Evolutionary conservation across 495 filamentous ascomycete species (phyloP).

Genomic region (Tetracladium setigerum): DNA sequence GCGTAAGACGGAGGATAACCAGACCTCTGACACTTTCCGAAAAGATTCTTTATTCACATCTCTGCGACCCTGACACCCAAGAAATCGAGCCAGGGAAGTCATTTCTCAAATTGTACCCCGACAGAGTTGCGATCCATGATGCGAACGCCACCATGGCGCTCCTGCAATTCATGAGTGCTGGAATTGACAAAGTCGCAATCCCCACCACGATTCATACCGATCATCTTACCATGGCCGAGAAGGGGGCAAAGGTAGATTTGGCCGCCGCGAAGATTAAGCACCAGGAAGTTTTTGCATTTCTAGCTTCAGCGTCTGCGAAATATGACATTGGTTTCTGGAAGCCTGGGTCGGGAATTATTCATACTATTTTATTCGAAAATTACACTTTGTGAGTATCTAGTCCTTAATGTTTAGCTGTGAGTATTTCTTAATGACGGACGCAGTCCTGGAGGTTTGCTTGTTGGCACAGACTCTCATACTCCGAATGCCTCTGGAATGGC

Average conservation of each 20-base stretch:
- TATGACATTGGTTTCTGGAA: slow-evolving; percentile 99
- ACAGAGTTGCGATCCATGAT: slow-evolving; percentile 97
- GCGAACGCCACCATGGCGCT: slow-evolving; percentile 99
- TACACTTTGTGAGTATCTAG: slow-evolving; percentile 59
- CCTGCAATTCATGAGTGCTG: slow-evolving; percentile 96
- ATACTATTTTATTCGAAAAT: slow-evolving; percentile 96
- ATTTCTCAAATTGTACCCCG: slow-evolving; percentile 88
- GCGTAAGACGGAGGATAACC: slow-evolving; percentile 73
- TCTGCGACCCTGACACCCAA: slow-evolving; percentile 89
- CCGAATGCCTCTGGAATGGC: slow-evolving; percentile 94
- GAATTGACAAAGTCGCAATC: slow-evolving; percentile 83
- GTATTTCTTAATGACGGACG: neutral
- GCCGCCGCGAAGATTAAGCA: slow-evolving; percentile 83
- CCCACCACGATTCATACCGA: slow-evolving; percentile 96
- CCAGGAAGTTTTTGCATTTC: slow-evolving; percentile 98
- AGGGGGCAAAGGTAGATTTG: slow-evolving; percentile 87
- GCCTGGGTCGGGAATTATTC: slow-evolving; percentile 96
- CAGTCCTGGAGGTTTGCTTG: slow-evolving; percentile 82
- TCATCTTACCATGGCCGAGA: slow-evolving; percentile 93
- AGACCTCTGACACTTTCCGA: slow-evolving; percentile 88
- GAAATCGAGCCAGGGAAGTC: slow-evolving; percentile 89
- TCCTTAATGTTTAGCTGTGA: too few relatives aligned
- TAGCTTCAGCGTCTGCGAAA: slow-evolving; percentile 85
- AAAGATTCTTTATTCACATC: slow-evolving; percentile 96
- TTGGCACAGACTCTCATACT: slow-evolving; percentile 96